Evolutionary conservation across 2,329 filamentous ascomycete species (phyloP), one percentile per base, ranked within the genome.

Genomic region (Botryosphaeria agaves): DNA sequence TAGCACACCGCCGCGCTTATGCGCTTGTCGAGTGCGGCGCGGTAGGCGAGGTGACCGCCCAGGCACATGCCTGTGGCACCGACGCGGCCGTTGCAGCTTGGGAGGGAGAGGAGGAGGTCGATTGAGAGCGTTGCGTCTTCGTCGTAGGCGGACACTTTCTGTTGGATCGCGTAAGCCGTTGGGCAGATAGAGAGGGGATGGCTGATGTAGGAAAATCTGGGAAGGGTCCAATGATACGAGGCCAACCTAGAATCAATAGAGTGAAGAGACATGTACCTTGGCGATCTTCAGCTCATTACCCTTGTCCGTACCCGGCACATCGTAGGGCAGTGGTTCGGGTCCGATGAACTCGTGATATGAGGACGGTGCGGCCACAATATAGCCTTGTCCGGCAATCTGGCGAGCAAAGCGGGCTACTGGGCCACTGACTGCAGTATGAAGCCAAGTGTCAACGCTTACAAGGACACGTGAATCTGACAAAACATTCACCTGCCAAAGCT

Each of bases 321-420:
- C 81, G 52, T 94, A 94, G 29, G 79, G 70, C 24, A 94, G 62
- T 7, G 85, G 62, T 45, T 87, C 81, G 0, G 84, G 81, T 4
- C 79, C 79, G 1, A 75, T 82, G 56, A 94, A 94, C 54, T 94
- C 85, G 51, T 94, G 85, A 56, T 93, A 94, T 18, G 76, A 85
- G 20, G 80, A 89, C 0, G 84, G 83, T 0, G 84, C 84, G 7
- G 80, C 85, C 40, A 87, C 84, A 41, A 94, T 91, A 61, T 91
- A 94, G 45, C 85, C 87, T 40, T 92, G 81, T 3, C 82, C 79
- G 23, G 83, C 81, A 44, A 94, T 93, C 52, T 93, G 84, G 36
- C 85, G 74, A 30, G 82, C 83, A 46, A 94, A 93, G 31, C 87
- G 75, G 36, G 77, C 69, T 16, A 94, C 85, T 2, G 85, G 85